Evolutionary conservation across 768 basidiomycete species (phyloP), one percentile per base, ranked within the genome.

Genomic region (Phanerodontia chrysosporium): DNA sequence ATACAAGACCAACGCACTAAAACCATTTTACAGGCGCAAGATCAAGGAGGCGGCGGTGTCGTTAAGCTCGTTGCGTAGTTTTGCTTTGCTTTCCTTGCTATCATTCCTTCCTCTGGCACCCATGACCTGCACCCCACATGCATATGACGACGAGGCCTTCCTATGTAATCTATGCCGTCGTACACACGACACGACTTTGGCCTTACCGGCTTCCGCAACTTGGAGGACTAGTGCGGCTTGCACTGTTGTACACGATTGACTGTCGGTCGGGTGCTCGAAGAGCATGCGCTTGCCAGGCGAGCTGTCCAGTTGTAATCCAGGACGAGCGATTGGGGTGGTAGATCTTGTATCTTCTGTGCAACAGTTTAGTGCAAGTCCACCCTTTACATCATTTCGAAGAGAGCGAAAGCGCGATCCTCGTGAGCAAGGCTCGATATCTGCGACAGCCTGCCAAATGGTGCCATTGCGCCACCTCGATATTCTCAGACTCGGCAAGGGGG

Each of bases 1-100:
- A 49, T 44, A 21, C 30, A 48, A 51, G 64, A 64, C 24, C 35
- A 18, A 54, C 70, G 55, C 66, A 30, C 14, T 16, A 57, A 25
- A 44, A 32, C n/a, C 24, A 28, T 1, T 28, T 36, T 64, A 48
- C 66, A 83, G 82, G 73, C 70, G 69, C 32, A 93, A 93, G 77
- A 94, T 94, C 80, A 93, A 92, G 78, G 93, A 87, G 77, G 92
- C 61, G 94, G 94, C 60, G 94, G 94, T 70, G 95, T 96, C 70
- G 93, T 99, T 66, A 85, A 86, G 76, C 83, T 98, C 68, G 78
- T 95, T 70, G 96, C 96, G 74, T 98, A 83, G 77, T 63, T 66
- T 63, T 60, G 63, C 58, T 62, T 54, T 32, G 67, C 54, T 65
- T 69, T 72, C 58, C 70, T 69, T 63, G 65, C 66, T 53, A 42